A percentile compares a stretch with the other conserved stretches of the same genome.
Evolutionary conservation across 768 basidiomycete species (phyloP).

Genomic region (Nevesoporus exiguus): DNA sequence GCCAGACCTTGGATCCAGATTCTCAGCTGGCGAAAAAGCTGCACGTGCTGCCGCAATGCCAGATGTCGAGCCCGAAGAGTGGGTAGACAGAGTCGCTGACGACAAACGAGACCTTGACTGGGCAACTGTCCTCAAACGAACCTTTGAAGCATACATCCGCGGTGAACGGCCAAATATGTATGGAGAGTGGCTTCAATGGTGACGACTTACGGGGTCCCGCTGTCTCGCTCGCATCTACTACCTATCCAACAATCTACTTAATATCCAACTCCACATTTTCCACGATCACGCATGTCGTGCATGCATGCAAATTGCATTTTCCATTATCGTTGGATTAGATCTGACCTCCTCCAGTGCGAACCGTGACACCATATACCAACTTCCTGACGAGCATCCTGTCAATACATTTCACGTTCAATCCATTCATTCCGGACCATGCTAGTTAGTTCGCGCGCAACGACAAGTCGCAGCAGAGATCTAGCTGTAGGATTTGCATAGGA

Average conservation of each 20-base stretch:
- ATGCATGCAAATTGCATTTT: conserved; percentile 26
- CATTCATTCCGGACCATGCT: conserved; percentile 17
- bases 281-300: conserved; percentile 27
- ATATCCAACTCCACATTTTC: conserved; percentile 26
- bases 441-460: conserved; percentile 13
- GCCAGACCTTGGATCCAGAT: conserved; percentile 86
- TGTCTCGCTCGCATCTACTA: conserved; percentile 6
- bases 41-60: conserved; percentile 48
- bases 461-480: conserved; percentile 9
- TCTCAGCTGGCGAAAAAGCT: conserved; percentile 68
- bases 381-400: conserved; percentile 28
- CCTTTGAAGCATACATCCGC: conserved; percentile 89
- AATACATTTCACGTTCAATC: conserved; percentile 19
- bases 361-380: conserved; percentile 29
- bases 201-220: conserved; percentile 12
- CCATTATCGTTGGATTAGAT: conserved; percentile 32
- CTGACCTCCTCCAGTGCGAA: conserved; percentile 24
- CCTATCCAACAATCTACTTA: conserved; percentile 28
- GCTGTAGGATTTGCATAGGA: conserved; percentile 18
- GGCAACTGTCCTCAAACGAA: conserved; percentile 92
- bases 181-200: conserved; percentile 73
- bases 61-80: conserved; percentile 32
- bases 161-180: conserved; percentile 95
- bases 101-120: conserved; percentile 85
- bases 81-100: conserved; percentile 45